Evolutionary conservation across 139 green algal species (phyloP), one percentile per base, ranked within the genome.

Genomic region (Dunaliella primolecta): DNA sequence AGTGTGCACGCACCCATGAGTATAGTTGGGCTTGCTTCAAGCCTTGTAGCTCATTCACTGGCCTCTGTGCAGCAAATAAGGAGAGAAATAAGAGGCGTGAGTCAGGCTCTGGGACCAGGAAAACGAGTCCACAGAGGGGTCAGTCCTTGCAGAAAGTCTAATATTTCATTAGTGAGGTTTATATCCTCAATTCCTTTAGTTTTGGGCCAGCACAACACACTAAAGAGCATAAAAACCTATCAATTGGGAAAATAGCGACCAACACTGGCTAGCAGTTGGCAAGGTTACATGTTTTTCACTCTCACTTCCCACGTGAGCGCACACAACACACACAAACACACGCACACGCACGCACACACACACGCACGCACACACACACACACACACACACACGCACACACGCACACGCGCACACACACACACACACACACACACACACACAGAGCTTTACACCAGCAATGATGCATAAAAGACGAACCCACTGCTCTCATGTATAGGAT

Each of bases 21-120:
- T 95, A 96, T 71, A 98, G 75, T 37, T 81, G 78, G 2, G 88
- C 88, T 11, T 93, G 57, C 83, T 96, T 95, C 32, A 98, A 88
- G 71, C 93, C 75, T 36, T 86, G 64, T 11, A 98, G 87, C 88
- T 98, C 92, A 78, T 97, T 98, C 0, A 95, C 90, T 3, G 95
- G 95, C 7, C 95, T 88, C 86, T 98, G 95, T 36, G 97, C 93
- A 0, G 93, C 3, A 97, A 83, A 0, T 87, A 72, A 0, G 84
- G 85, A 32, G 90, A 84, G 23, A 93, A 24, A 90, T 92, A 72
- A 31, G 77, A 76, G 56, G 74, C 84, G 83, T 83, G 33, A 83
- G 57, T 21, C 35, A 15, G 36, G 36, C 1, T 34, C 83, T 80
- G 55, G 75, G 37, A 75, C 34, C 0, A 77, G 7, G 32, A 71